A percentile compares a stretch with the other conserved stretches of the same genome.
Conservation (phyloP, 2,329 filamentous ascomycete species). For the Sporothrix pseudoabietina region DNA sequence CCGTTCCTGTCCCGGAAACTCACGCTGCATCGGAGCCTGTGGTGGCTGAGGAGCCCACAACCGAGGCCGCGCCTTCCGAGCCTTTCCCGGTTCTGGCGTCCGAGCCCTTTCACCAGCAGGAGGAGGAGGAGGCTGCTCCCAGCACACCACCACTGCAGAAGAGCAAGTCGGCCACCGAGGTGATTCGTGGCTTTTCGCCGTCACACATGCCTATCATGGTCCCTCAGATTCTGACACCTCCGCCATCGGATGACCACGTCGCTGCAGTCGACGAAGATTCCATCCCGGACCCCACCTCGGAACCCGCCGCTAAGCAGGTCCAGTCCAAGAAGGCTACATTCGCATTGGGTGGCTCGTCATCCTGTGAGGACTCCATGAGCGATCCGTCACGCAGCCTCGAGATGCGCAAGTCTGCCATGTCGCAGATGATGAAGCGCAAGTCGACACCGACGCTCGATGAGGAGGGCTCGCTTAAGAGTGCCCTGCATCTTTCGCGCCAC, state of each 20-base stretch:
- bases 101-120: neutral
- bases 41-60: neutral
- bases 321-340: conserved; percentile 69
- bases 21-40: neutral
- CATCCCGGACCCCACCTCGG: conserved; percentile 63
- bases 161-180: conserved; percentile 51
- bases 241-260: neutral
- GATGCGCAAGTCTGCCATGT: conserved; percentile 43
- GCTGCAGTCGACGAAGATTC: conserved; percentile 40
- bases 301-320: conserved; percentile 65
- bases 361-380: conserved; percentile 74
- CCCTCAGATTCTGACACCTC: conserved; percentile 41
- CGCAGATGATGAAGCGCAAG: conserved; percentile 41
- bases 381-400: conserved; percentile 55
- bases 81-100: conserved; percentile 19
- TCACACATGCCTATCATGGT: conserved; percentile 61
- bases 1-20: neutral
- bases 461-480: conserved; percentile 69
- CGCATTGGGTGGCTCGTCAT: conserved; percentile 77
- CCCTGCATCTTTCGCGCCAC: conserved; percentile 50
- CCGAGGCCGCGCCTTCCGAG: neutral
- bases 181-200: conserved; percentile 85
- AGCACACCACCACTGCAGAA: conserved; percentile 25
- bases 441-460: conserved; percentile 56
- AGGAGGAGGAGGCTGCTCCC: neutral